Evolutionary conservation across 192 early-diverging fungal species (phyloP).

Genomic region (Pecoramyces ruminantium): DNA sequence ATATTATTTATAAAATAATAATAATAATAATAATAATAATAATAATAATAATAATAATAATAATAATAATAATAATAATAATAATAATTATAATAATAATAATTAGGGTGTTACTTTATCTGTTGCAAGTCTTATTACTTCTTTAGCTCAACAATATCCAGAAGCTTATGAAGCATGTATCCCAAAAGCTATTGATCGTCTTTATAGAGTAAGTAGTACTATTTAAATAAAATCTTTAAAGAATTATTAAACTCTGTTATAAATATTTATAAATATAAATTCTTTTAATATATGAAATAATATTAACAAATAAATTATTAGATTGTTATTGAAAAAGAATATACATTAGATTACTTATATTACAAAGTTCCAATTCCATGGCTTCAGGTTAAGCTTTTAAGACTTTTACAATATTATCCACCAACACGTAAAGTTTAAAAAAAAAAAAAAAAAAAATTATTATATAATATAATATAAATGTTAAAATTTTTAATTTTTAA

Average conservation of each 20-base stretch:
- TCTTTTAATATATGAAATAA: no score
- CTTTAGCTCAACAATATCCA: conserved; percentile 77
- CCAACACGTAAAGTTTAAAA: conserved; percentile 39
- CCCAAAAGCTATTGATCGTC: conserved; percentile 55
- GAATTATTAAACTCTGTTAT: no score
- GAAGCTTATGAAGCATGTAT: conserved; percentile 61
- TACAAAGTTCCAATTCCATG: conserved; percentile 97
- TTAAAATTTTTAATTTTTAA: no score
- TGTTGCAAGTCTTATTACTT: conserved; percentile 69
- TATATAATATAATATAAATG: conserved; percentile 32
- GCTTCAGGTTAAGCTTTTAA: conserved; percentile 90
- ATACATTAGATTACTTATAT: conserved; percentile 74
- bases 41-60: no score
- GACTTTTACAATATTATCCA: conserved; percentile 90
- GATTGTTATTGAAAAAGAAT: conserved; percentile 73
- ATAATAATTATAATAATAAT: no score
- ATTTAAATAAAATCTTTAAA: no score
- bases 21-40: no score
- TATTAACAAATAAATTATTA: conserved; percentile 4
- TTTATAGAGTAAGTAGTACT: conserved; percentile 62
- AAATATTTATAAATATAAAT: no score
- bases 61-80: no score
- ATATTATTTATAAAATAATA: no score
- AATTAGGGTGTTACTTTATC: conserved; percentile 65
- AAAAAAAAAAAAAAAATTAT: conserved; percentile 18